phyloP scores from a whole-genome alignment of 2,329 filamentous ascomycete genomes.

The Ceratocystis smalleyi region DNA sequence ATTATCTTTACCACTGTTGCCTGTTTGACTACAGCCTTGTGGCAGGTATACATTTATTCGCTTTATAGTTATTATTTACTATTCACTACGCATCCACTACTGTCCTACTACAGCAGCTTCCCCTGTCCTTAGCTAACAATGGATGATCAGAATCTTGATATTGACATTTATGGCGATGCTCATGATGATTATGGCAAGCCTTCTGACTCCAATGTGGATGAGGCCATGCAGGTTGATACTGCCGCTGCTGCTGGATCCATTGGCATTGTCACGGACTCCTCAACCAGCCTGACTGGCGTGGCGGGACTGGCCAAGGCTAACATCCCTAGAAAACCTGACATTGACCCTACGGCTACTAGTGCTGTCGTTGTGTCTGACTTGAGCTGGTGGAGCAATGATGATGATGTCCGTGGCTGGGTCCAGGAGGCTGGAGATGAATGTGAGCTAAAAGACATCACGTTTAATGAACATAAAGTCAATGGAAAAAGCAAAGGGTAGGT shows the following conservation, averaged over 20 bases:
- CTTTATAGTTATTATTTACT: neutral
- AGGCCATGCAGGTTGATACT: slow-evolving; percentile 9
- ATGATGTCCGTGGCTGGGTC: slow-evolving; percentile 80
- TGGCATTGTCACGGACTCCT: slow-evolving; percentile 20
- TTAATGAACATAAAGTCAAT: slow-evolving; percentile 97
- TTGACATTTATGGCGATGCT: slow-evolving; percentile 54
- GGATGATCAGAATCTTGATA: slow-evolving; percentile 58
- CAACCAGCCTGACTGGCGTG: slow-evolving; percentile 23
- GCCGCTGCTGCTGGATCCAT: neutral
- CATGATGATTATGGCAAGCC: slow-evolving; percentile 24
- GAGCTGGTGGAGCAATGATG: slow-evolving; percentile 94
- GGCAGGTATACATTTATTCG: neutral
- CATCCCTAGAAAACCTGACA: slow-evolving; percentile 28
- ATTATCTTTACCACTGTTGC: neutral
- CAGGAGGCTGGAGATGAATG: slow-evolving; percentile 65
- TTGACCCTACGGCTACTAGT: slow-evolving; percentile 37
- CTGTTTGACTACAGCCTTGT: neutral
- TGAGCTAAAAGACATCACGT: slow-evolving; percentile 82
- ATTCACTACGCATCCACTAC: neutral
- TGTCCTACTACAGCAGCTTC: neutral
- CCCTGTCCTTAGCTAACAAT: slow-evolving; percentile 26
- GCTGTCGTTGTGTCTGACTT: slow-evolving; percentile 79
- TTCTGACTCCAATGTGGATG: slow-evolving; percentile 15
- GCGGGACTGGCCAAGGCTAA: slow-evolving; percentile 22
- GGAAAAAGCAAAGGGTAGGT: slow-evolving; percentile 93